A percentile compares a stretch with the other conserved stretches of the same genome.
Evolutionary conservation across 2,329 filamentous ascomycete genomes (phyloP).

Genomic region (Moelleriella libera): DNA sequence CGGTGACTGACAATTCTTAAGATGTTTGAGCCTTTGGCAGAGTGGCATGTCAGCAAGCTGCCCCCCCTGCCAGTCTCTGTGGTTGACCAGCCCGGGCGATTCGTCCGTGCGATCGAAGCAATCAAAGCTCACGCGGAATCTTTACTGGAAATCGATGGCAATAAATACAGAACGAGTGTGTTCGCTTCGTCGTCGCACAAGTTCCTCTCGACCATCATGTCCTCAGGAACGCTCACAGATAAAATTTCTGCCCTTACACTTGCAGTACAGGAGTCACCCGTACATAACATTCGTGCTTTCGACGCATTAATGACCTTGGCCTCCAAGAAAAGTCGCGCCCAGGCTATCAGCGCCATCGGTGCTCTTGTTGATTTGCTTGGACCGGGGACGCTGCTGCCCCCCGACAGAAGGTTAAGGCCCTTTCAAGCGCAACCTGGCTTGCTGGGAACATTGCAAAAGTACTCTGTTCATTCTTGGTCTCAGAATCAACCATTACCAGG

Average conservation of each 20-base stretch:
- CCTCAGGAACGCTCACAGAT: conserved; percentile 88
- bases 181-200: conserved; percentile 79
- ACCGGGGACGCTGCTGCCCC: conserved; percentile 72
- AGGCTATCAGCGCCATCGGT: conserved; percentile 82
- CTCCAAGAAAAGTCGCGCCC: conserved; percentile 85
- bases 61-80: conserved; percentile 26
- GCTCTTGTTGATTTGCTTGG: conserved; percentile 91
- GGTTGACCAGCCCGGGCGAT: conserved; percentile 29
- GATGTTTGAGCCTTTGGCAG: conserved; percentile 42
- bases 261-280: conserved; percentile 86
- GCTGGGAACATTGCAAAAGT: conserved; percentile 53
- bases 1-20: conserved; percentile 21
- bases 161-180: conserved; percentile 57
- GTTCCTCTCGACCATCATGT: conserved; percentile 95
- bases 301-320: conserved; percentile 72
- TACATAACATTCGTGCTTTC: conserved; percentile 83
- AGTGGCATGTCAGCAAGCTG: conserved; percentile 38
- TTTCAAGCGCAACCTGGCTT: conserved; percentile 73
- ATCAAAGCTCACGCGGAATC: conserved; percentile 57
- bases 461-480: conserved; percentile 46
- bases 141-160: conserved; percentile 65
- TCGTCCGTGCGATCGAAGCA: conserved; percentile 28
- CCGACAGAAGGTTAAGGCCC: conserved; percentile 63
- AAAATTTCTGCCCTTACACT: conserved; percentile 92
- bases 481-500: conserved; percentile 57